Evolutionary conservation across 2,329 filamentous ascomycete species (phyloP).

Genomic region (Hortaea werneckii): DNA sequence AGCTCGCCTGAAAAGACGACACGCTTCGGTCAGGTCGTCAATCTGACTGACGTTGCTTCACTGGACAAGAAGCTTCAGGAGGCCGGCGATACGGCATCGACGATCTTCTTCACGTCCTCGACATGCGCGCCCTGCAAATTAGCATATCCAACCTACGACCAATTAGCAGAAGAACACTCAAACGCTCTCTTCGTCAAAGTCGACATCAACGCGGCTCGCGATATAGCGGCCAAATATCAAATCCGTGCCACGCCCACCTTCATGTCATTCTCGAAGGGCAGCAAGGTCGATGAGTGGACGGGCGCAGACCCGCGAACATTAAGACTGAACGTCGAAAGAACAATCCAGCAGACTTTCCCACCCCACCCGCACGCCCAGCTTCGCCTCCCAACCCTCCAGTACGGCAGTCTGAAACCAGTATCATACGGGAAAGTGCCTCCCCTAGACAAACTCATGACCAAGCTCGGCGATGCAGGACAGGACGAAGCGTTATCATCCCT

Average conservation of each 20-base stretch:
- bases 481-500: slow-evolving; percentile 54
- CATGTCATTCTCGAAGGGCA: slow-evolving; percentile 67
- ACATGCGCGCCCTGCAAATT: slow-evolving; percentile 77
- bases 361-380: slow-evolving; percentile 66
- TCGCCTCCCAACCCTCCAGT: slow-evolving; percentile 59
- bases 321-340: slow-evolving; percentile 58
- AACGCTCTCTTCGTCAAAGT: slow-evolving; percentile 71
- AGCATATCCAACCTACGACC: slow-evolving; percentile 71
- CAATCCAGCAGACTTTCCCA: slow-evolving; percentile 66
- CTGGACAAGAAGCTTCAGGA: slow-evolving; percentile 50
- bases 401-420: slow-evolving; percentile 55
- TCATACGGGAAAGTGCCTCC: slow-evolving; percentile 71
- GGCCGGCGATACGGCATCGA: slow-evolving; percentile 58
- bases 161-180: slow-evolving; percentile 62
- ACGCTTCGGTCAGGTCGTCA: slow-evolving; percentile 46
- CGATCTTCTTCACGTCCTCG: slow-evolving; percentile 86
- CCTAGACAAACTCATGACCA: slow-evolving; percentile 67
- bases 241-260: slow-evolving; percentile 80
- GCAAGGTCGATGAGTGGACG: slow-evolving; percentile 69
- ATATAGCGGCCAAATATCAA: slow-evolving; percentile 53
- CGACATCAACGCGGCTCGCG: slow-evolving; percentile 56
- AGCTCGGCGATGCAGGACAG: slow-evolving; percentile 57
- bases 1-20: background rate
- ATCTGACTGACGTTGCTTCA: slow-evolving; percentile 48
- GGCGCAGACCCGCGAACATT: slow-evolving; percentile 63